These are phyloP conservation scores for Cladophialophora immunda DNA, from an alignment of 2,329 filamentous ascomycete species.

Conservation along the genomic window DNA sequence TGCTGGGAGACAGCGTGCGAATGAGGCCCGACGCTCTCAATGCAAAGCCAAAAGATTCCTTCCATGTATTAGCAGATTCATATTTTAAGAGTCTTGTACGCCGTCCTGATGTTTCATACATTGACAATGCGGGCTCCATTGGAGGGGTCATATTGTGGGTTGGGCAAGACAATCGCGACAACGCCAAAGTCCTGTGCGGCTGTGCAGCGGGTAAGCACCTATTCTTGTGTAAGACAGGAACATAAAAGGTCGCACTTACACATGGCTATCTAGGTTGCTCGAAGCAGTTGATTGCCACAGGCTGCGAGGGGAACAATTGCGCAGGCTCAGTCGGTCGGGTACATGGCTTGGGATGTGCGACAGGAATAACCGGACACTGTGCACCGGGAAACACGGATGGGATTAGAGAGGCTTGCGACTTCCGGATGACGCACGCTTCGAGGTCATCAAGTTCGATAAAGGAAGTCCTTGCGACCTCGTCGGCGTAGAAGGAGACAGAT, in stretches of 20 bases:
- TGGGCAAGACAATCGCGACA: constrained; percentile 38
- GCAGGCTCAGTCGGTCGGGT: constrained; percentile 18
- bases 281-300: neutral
- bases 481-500: neutral
- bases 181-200: constrained; percentile 38
- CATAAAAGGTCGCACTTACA: constrained; percentile 25
- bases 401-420: neutral
- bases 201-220: constrained; percentile 26
- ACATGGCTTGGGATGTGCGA: constrained; percentile 25
- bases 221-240: constrained; percentile 5
- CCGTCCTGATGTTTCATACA: constrained; percentile 43
- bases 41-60: constrained; percentile 43
- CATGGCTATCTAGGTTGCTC: constrained; percentile 19
- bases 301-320: neutral
- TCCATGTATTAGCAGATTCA: constrained; percentile 19
- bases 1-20: constrained; percentile 77
- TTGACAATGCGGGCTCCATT: constrained; percentile 47
- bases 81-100: neutral
- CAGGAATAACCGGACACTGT: neutral
- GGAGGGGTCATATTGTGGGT: constrained; percentile 37
- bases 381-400: constrained; percentile 9
- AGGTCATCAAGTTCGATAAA: neutral
- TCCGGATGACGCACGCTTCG: constrained; percentile 1
- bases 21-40: constrained; percentile 63
- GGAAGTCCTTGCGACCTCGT: constrained; percentile 4